Conservation (phyloP, 495 filamentous ascomycete species). For the Neurospora hispaniola region DNA sequence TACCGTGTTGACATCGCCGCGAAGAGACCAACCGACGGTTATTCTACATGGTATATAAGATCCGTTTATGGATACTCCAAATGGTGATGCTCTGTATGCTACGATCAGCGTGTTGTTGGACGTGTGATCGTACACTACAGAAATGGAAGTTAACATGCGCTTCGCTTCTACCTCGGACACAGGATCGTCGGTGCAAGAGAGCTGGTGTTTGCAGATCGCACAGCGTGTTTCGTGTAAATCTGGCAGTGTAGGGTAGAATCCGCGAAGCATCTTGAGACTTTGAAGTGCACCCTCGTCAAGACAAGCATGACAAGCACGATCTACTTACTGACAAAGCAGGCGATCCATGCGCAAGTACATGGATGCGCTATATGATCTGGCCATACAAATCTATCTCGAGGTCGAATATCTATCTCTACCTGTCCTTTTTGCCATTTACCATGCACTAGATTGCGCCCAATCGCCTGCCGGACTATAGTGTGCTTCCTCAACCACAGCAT, state of each 20-base stretch:
- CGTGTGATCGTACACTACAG: not conserved
- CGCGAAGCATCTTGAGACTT: not conserved
- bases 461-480: not conserved
- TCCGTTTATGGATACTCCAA: not conserved
- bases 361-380: not conserved
- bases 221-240: not conserved
- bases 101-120: not conserved
- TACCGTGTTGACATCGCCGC: not conserved
- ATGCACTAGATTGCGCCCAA: not conserved
- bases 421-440: not conserved
- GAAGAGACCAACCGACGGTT: not conserved
- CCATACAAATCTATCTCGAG: not conserved
- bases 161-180: not conserved
- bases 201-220: not conserved
- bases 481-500: not conserved
- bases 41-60: no score
- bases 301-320: not conserved
- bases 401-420: not conserved
- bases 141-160: not conserved
- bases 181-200: not conserved
- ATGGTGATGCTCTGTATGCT: not conserved
- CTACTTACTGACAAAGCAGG: not conserved
- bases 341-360: not conserved
- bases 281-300: not conserved
- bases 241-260: not conserved